Evolutionary conservation across 1,284 basidiomycete genomes (phyloP), one percentile per base, ranked within the genome.

Genomic region (Coniferiporia weirii): DNA sequence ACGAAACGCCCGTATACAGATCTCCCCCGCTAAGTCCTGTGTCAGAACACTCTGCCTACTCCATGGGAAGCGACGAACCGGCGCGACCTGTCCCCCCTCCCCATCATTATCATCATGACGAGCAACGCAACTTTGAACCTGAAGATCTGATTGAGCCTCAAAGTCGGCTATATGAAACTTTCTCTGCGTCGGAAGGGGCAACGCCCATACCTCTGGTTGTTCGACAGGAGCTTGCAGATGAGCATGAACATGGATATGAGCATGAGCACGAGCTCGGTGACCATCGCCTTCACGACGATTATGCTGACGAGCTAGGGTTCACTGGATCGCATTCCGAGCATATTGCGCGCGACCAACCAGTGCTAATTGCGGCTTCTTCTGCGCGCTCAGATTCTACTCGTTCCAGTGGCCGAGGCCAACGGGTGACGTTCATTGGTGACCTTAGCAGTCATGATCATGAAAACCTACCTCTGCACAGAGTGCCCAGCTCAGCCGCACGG

Each of bases 121-220:
- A 46, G 38, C 38, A 47, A 9, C 22, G 52, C 20, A 51, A 53
- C 10, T 49, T 47, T 32, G 46, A 52, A 22, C 43, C 27, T 12
- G 59, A 61, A n/a, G 59, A 61, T 10, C n/a, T 57, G 19, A 13
- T 52, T 32, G 59, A 61, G 19, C 54, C 54, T 38, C 54, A 57
- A 13, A 61, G 54, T 32, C 59, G 59, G 13, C 35, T 61, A 3
- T 61, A 57, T 34, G 59, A 61, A n/a, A 57, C 54, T 27, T 57
- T 61, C 36, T 27, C 59, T 34, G 20, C 35, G 7, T 59, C 59
- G 13, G 54, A 61, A n/a, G 49, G 40, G 13, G 44, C 44, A 13
- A 46, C 44, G 19, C 51, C 34, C 8, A 44, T 54, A 15, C 52
- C 57, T 17, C 19, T 43, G 22, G 51, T 53, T 38, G 36, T 54